Percentiles rank a stretch among this genome's conserved stretches.
Evolutionary conservation across 2,329 filamentous ascomycete genomes (phyloP).

Genomic region (Penicillium aurantiogriseum): DNA sequence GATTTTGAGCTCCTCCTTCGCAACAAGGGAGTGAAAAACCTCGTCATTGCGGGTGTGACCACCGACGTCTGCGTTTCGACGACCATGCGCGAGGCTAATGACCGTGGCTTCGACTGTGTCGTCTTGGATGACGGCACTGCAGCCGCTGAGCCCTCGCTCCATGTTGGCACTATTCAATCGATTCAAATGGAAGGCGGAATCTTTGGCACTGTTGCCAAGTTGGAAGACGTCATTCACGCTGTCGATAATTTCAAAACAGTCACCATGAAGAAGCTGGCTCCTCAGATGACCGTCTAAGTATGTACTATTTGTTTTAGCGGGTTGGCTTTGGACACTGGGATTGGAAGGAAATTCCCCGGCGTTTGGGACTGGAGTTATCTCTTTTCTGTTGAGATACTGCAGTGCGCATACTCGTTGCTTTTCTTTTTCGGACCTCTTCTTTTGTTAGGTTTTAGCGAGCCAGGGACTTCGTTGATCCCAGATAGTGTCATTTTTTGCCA

Average conservation of each 20-base stretch:
- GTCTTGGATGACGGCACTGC: constrained; percentile 52
- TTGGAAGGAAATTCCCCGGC: constrained; percentile 14
- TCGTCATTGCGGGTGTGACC: constrained; percentile 55
- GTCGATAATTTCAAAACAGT: constrained; percentile 44
- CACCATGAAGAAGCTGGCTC: constrained; percentile 45
- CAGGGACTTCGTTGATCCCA: neutral
- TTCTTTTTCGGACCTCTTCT: neutral
- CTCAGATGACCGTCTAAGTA: constrained; percentile 36
- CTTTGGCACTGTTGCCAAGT: constrained; percentile 41
- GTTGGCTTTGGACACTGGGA: constrained; percentile 11
- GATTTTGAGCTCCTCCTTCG: constrained; percentile 54
- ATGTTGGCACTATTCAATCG: constrained; percentile 43
- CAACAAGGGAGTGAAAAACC: constrained; percentile 53
- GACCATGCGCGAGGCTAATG: constrained; percentile 57
- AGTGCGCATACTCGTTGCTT: neutral
- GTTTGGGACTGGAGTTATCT: constrained; percentile 14
- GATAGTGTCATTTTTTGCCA: neutral
- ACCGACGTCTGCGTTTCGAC: constrained; percentile 57
- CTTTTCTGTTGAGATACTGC: constrained; percentile 2
- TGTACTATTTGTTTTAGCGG: constrained; percentile 16
- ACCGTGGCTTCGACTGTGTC: constrained; percentile 55
- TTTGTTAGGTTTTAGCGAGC: neutral
- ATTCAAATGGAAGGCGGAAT: constrained; percentile 51
- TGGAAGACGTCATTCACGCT: constrained; percentile 42
- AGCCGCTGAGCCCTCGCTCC: constrained; percentile 43